Conservation (phyloP, 1,139 yeast genomes). For the Yamadazyma triangularis region DNA sequence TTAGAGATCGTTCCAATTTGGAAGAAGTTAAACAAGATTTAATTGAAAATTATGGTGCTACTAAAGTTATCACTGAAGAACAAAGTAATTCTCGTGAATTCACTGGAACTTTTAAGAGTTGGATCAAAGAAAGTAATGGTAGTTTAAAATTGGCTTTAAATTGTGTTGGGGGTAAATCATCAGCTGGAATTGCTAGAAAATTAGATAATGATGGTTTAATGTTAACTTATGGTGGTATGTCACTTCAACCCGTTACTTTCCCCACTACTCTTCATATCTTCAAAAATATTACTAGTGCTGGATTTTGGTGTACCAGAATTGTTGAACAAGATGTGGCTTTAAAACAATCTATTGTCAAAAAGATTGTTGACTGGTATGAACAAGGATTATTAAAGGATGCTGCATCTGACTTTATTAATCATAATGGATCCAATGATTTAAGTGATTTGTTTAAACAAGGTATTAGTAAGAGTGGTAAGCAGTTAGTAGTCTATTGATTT, state of each 20-base stretch:
- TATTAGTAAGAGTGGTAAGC: conserved; percentile 44
- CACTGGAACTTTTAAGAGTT: conserved; percentile 53
- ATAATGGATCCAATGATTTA: conserved; percentile 44
- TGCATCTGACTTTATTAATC: conserved; percentile 45
- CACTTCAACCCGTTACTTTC: conserved; percentile 84
- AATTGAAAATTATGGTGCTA: conserved; percentile 62
- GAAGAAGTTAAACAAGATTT: conserved; percentile 59
- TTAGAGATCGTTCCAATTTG: conserved; percentile 78
- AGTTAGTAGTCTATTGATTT: conserved; percentile 26
- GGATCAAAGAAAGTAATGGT: conserved; percentile 54
- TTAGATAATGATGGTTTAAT: conserved; percentile 63
- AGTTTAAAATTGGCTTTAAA: conserved; percentile 75
- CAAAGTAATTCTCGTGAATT: conserved; percentile 69
- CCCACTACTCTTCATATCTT: conserved; percentile 90
- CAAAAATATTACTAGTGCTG: conserved; percentile 79
- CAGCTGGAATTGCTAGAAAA: conserved; percentile 78
- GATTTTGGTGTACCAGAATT: conserved; percentile 91
- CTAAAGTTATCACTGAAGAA: conserved; percentile 85
- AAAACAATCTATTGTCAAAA: conserved; percentile 56
- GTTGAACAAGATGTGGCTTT: conserved; percentile 59
- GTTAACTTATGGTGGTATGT: conserved; percentile 97
- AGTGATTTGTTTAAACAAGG: conserved; percentile 50
- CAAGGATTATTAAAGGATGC: conserved; percentile 60
- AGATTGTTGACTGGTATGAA: conserved; percentile 64
- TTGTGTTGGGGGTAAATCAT: conserved; percentile 88